phyloP scores from a whole-genome alignment of 1,139 yeast species.

The Suhomyces chickasaworum region DNA sequence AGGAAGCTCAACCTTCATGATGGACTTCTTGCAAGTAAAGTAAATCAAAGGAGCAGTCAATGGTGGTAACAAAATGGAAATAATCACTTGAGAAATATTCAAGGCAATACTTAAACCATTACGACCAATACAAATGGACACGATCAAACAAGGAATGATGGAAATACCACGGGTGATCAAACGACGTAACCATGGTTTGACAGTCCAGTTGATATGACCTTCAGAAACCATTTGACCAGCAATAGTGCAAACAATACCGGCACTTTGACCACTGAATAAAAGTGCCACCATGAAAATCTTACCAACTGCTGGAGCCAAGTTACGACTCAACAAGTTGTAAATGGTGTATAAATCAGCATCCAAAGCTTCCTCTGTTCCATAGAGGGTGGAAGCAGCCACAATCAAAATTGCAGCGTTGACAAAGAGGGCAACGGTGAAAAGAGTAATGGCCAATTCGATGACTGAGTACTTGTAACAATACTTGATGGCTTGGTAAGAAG shows the following conservation, averaged over 20 bases:
- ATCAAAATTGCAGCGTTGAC: slow-evolving; percentile 74
- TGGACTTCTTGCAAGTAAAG: slow-evolving; percentile 62
- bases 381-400: slow-evolving; percentile 71
- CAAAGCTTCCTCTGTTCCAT: slow-evolving; percentile 59
- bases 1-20: slow-evolving; percentile 53
- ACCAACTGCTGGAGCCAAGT: slow-evolving; percentile 71
- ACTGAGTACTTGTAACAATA: slow-evolving; percentile 68
- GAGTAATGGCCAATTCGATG: slow-evolving; percentile 62
- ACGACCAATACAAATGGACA: slow-evolving; percentile 66
- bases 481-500: slow-evolving; percentile 65
- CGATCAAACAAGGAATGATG: slow-evolving; percentile 67
- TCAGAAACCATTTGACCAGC: slow-evolving; percentile 82
- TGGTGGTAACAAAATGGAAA: slow-evolving; percentile 69
- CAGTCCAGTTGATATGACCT: slow-evolving; percentile 74
- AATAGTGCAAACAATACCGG: slow-evolving; percentile 80
- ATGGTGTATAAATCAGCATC: slow-evolving; percentile 79
- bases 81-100: slow-evolving; percentile 73
- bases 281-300: slow-evolving; percentile 71
- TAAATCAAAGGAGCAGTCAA: slow-evolving; percentile 76
- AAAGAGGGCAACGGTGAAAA: slow-evolving; percentile 71
- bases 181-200: slow-evolving; percentile 70
- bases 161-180: slow-evolving; percentile 71
- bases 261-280: slow-evolving; percentile 77
- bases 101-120: slow-evolving; percentile 69
- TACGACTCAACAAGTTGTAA: slow-evolving; percentile 59